Base-by-base conservation (phyloP, 352 stramenopile genomes). In the Phytophthora pinifolia region DNA sequence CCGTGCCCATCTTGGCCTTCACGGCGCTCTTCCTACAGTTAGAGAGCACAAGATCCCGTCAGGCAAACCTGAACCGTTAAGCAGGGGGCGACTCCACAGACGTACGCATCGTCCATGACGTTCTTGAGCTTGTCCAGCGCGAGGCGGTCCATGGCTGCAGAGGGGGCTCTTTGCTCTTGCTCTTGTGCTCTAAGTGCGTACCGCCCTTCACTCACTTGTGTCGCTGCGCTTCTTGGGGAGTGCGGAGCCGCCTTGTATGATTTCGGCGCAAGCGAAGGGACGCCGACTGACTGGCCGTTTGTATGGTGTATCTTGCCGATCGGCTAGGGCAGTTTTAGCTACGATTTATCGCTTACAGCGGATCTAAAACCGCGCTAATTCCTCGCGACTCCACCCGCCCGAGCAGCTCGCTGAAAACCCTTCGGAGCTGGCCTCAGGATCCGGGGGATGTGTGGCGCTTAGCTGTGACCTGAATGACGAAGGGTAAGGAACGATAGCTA, bases 101-200 rank as follows among this genome's bases (percentile, higher is more conserved):
- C 83, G 47, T 79, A 95, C 85, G 85, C 85, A 36, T 95, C 85
- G 64, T 95, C 85, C 62, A 95, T 82, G 60, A 83, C 83, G 61
- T 95, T 95, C 66, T 88, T 88, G 31, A 95, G 63, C 59, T 88
- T 88, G 46, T 95, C 85, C 15, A 95, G 57, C 62, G 81, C 84
- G 46, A 95, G 83, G 56, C 83, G 84, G 67, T 95, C 85, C 83
- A 95, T 93, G 18, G 54, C 42, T 58, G 33, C 41, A n/a, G 12
- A 18, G 39, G 18, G 30, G 2, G 61, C 42, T 50, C 42, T 43
- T 58, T 35, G 47, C 17, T 48, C 27, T 39, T 18, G 27, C 41
- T 36, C 37, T 46, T 38, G 29, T 38, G 37, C 22, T 45, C 34
- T 25, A 7, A 7, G 32, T 7, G 14, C 12, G 30, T 32, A 13